Conservation (phyloP, 176 grass and related monocot genomes). For the Metroxylon sagu region DNA sequence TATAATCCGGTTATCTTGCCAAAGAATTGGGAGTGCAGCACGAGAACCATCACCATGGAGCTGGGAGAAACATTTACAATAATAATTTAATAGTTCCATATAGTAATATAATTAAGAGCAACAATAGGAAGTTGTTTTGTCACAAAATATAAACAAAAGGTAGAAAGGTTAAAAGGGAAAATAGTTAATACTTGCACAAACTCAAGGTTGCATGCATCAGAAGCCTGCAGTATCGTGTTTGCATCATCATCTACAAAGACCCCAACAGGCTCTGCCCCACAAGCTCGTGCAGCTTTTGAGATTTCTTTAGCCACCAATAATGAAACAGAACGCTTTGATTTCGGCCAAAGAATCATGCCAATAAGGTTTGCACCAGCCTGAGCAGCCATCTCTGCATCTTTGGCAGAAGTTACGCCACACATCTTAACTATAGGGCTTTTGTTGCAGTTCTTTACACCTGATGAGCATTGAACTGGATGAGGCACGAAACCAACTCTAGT, state of each 20-base stretch:
- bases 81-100: no score
- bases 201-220: slow-evolving; percentile 58
- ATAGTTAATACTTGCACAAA: slow-evolving; percentile 50
- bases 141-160: background rate
- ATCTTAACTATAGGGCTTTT: slow-evolving; percentile 62
- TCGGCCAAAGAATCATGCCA: slow-evolving; percentile 83
- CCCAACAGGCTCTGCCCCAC: slow-evolving; percentile 63
- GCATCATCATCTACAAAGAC: slow-evolving; percentile 89
- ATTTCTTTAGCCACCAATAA: slow-evolving; percentile 62
- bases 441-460: slow-evolving; percentile 6
- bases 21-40: slow-evolving; percentile 39
- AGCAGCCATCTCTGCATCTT: slow-evolving; percentile 64
- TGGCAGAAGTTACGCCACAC: slow-evolving; percentile 77
- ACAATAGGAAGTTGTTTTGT: no score
- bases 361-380: slow-evolving; percentile 64
- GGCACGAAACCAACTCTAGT: slow-evolving; percentile 11
- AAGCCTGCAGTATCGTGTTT: slow-evolving; percentile 51
- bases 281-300: slow-evolving; percentile 49
- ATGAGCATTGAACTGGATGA: slow-evolving; percentile 9
- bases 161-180: background rate
- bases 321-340: slow-evolving; percentile 61
- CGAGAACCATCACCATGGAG: slow-evolving; percentile 82
- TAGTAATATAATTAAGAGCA: no score
- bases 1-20: slow-evolving; percentile 44
- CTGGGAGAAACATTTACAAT: slow-evolving; percentile 17